Percentiles rank a stretch among this genome's conserved stretches.
phyloP scores from a whole-genome alignment of 2,329 filamentous ascomycete genomes.

The Clonostachys chloroleuca region DNA sequence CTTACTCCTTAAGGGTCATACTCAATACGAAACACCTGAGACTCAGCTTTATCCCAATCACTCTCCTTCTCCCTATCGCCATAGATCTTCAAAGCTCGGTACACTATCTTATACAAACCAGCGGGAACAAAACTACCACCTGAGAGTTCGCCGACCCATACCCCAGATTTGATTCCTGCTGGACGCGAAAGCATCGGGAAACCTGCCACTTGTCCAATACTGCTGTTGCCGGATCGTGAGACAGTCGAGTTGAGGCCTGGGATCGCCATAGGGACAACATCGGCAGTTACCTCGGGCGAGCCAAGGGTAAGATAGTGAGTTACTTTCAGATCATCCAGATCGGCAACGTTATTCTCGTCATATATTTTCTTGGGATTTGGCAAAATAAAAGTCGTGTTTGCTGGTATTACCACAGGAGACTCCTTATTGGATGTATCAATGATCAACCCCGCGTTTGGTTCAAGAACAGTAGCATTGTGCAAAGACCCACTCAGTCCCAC shows the following conservation, averaged over 20 bases:
- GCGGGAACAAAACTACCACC: too few relatives aligned
- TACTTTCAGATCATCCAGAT: too few relatives aligned
- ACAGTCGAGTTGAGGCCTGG: too few relatives aligned
- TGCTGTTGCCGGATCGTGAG: constrained; percentile 34
- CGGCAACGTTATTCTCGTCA: too few relatives aligned
- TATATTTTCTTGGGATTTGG: too few relatives aligned
- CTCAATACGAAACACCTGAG: constrained; percentile 35
- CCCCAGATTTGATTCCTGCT: constrained; percentile 14
- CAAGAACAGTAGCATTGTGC: constrained; percentile 17
- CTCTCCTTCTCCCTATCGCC: too few relatives aligned
- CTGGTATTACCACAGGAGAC: constrained; percentile 11
- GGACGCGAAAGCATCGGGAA: constrained; percentile 30
- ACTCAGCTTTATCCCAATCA: too few relatives aligned
- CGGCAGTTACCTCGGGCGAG: background rate
- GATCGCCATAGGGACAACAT: too few relatives aligned
- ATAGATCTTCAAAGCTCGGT: too few relatives aligned
- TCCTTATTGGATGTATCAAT: constrained; percentile 26
- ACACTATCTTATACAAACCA: too few relatives aligned
- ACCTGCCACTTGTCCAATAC: constrained; percentile 33
- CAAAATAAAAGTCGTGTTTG: constrained; percentile 33
- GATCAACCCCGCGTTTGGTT: constrained; percentile 20
- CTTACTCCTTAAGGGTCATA: too few relatives aligned
- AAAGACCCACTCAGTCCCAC: constrained; percentile 24
- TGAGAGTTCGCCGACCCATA: too few relatives aligned
- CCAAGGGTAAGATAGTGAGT: background rate